Evolutionary conservation across 2,329 filamentous ascomycete species (phyloP).

Genomic region (Iodosphaeria phyllophila): DNA sequence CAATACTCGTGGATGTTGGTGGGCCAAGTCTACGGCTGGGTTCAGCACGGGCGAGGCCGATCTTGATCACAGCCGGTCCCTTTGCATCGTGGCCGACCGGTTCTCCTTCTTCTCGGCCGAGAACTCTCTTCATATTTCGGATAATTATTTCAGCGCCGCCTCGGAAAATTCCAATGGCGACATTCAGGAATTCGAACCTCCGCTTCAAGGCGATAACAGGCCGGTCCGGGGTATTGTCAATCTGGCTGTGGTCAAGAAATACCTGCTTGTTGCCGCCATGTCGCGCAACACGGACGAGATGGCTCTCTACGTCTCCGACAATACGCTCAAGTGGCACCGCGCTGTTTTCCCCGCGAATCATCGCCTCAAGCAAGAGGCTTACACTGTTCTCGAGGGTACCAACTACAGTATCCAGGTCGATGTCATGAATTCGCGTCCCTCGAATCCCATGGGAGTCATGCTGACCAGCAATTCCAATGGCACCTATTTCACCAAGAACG

Average conservation of each 20-base stretch:
- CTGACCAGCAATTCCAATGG: slow-evolving; percentile 97
- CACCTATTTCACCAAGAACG: slow-evolving; percentile 83
- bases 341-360: slow-evolving; percentile 76
- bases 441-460: slow-evolving; percentile 63
- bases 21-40: slow-evolving; percentile 59
- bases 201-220: slow-evolving; percentile 53
- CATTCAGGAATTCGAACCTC: slow-evolving; percentile 52
- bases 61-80: slow-evolving; percentile 48
- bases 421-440: slow-evolving; percentile 53
- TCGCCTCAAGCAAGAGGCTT: slow-evolving; percentile 64
- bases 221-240: slow-evolving; percentile 66
- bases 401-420: slow-evolving; percentile 97
- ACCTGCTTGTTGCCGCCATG: slow-evolving; percentile 65
- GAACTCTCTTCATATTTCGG: slow-evolving; percentile 62
- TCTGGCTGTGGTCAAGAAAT: slow-evolving; percentile 70
- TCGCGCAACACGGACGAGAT: slow-evolving; percentile 73
- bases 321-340: slow-evolving; percentile 74
- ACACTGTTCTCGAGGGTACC: slow-evolving; percentile 87
- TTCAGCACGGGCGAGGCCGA: slow-evolving; percentile 54
- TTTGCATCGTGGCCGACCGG: slow-evolving; percentile 64
- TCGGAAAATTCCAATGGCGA: slow-evolving; percentile 19
- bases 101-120: slow-evolving; percentile 54
- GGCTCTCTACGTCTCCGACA: slow-evolving; percentile 75
- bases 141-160: slow-evolving; percentile 58
- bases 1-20: slow-evolving; percentile 61